Base-by-base conservation (phyloP, 805 yeast genomes). In the Groenewaldozyma tartarivorans region DNA sequence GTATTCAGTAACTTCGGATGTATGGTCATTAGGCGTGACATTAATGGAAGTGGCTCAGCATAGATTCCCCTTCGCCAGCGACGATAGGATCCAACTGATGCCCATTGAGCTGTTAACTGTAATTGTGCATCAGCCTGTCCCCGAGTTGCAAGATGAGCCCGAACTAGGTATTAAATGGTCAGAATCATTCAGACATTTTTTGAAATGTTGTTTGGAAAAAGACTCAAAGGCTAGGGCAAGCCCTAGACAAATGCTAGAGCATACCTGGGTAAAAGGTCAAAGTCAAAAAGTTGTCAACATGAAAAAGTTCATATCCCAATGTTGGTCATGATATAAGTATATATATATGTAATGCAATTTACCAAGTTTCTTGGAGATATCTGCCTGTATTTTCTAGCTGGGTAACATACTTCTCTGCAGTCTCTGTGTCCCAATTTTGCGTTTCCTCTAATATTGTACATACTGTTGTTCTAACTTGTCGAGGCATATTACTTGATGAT, bases 1-100 rank as follows among this genome's bases (percentile, higher is more conserved):
- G 1, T 92, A 92, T 56, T 81, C 95, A 7, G 96, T 90, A 2
- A 84, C 95, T 3, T 80, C 94, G 53, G 98, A 92, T 58, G 90
- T 92, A 13, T 92, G 98, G 98, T 87, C 96, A 1, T 63, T 92
- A 24, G 98, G 98, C 0, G 67, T 92, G 43, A 88, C 97, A 1
- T 64, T 92, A 36, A 65, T 92, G 54, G 98, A 92, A 57, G 96
- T 90, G 20, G 96, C 97, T 3, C 78, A 76, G 55, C 94, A 95
- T n/a, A 68, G 72, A 49, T 90, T 90, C 58, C 98, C 98, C 5
- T 81, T 82, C 57, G 72, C 72, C 5, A 58, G 67, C 38, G 67
- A 68, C 47, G 64, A 75, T 58, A 59, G 55, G 21, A 64, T 62
- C n/a, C 79, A 81, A 3, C 57, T 74, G 26, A 72, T 72, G 60